Evolutionary conservation across 192 early-diverging fungal species (phyloP), one percentile per base, ranked within the genome.

Genomic region (Backusella sp.): DNA sequence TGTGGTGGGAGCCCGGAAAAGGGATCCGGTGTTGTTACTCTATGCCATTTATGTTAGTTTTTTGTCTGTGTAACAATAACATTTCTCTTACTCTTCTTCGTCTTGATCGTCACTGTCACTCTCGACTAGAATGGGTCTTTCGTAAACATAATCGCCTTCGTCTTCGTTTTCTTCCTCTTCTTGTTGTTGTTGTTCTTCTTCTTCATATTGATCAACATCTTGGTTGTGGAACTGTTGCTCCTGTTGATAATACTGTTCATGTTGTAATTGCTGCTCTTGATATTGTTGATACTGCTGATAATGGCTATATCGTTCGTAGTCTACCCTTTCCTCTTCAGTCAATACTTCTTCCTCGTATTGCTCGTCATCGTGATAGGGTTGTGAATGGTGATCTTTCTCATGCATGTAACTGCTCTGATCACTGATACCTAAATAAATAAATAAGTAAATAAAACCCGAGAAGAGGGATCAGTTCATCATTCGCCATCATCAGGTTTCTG

Each of bases 71-170:
- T 69, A 69, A 69, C 37, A 21, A 68, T 4, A 36, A 68, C 5
- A 39, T 3, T 6, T 69, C 41, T 36, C 34, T 68, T 68, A 36
- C n/a, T 68, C 39, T 28, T 71, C 41, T 7, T 71, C 70, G 7
- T 71, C 70, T 19, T 32, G 15, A 3, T 71, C 70, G 17, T 71
- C 70, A 71, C 70, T 71, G 26, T 71, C 70, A 71, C 70, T 71
- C 30, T 71, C 70, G 42, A 71, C 42, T 6, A 71, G 26, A 46
- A 71, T 71, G 8, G 70, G 70, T 71, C 70, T 44, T 30, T 32
- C 70, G 28, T 30, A 71, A 42, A 62, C 56, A 28, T 28, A 28
- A 4, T 26, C 23, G 2, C 28, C 56, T 11, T 62, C 2, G 2
- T 26, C 3, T 1, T 26, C 56, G 0, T 59, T 3, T 11, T 59